Evolutionary conservation across 2,329 filamentous ascomycete genomes (phyloP), one percentile per base, ranked within the genome.

Genomic region (Alternaria tenuissima): DNA sequence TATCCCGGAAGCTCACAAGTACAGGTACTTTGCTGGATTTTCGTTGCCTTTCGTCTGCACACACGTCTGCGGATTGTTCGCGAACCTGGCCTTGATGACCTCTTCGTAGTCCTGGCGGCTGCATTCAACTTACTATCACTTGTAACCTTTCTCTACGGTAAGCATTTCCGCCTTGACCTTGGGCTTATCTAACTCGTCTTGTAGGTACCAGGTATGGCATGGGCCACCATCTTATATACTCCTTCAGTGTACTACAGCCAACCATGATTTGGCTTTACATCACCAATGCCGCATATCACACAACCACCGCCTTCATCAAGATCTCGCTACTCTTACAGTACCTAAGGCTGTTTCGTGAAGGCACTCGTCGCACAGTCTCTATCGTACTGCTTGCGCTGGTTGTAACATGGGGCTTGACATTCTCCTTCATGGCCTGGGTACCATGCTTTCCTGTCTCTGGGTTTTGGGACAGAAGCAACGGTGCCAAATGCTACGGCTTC

Each of bases 311-410:
- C 8, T 55, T 73, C 28, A 72, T 78, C 57, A 79, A 79, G 52
- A 36, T 78, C 20, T 76, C 76, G 2, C 62, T 79, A 11, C 68
- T 79, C 2, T 61, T 71, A 28, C 76, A 78, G 48, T 79, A 78
- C 49, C 63, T 77, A 9, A 65, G 76, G 24, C 43, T 78, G 1
- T 78, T 77, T 57, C 64, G 55, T 4, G 51, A 65, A n/a, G 70
- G 69, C 2, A 38, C 32, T 2, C 62, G 66, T 16, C 71, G 69
- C 26, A 64, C 32, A 8, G 36, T 68, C 16, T 68, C 62, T 34
- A 44, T 65, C 9, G 46, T 61, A 2, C 49, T 76, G 0, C 41
- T 74, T 11, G 56, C 39, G 2, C 0, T 72, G 3, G 66, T 75
- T 22, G 41, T 53, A 7, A 11, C 61, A 12, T 79, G 74, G 75